Percentiles rank a stretch among this genome's conserved stretches.
These are phyloP conservation scores for Saccharomycopsis sp. DNA, from an alignment of 805 yeast species.

Conservation along the genomic window DNA sequence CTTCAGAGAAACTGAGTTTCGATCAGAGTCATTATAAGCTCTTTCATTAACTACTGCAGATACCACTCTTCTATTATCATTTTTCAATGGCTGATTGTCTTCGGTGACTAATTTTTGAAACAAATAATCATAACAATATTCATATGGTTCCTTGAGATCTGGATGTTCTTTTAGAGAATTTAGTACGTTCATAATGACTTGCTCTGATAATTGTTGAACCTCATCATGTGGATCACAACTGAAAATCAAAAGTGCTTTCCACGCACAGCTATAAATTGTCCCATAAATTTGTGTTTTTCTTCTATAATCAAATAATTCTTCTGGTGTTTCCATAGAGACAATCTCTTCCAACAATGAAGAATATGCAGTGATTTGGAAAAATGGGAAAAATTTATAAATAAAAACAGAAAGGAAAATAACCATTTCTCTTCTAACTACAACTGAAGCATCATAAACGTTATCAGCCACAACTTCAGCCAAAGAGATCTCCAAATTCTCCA, in stretches of 20 bases:
- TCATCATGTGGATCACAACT: slow-evolving; percentile 87
- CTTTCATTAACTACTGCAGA: not conserved
- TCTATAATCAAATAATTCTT: slow-evolving; percentile 54
- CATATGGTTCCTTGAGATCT: slow-evolving; percentile 18
- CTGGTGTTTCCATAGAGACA: slow-evolving; percentile 54
- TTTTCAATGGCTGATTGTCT: not conserved
- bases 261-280: slow-evolving; percentile 73
- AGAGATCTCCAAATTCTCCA: slow-evolving; percentile 61
- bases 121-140: slow-evolving; percentile 18
- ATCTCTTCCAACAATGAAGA: slow-evolving; percentile 78
- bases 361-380: slow-evolving; percentile 82
- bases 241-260: slow-evolving; percentile 76
- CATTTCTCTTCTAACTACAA: slow-evolving; percentile 81
- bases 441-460: slow-evolving; percentile 79
- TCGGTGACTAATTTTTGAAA: slow-evolving; percentile 7
- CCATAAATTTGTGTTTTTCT: slow-evolving; percentile 78
- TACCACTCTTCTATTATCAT: not conserved
- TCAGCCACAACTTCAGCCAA: slow-evolving; percentile 62
- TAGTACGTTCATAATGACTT: slow-evolving; percentile 26
- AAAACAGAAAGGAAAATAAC: slow-evolving; percentile 70
- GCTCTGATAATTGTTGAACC: slow-evolving; percentile 39
- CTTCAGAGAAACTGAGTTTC: not conserved
- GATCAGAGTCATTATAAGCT: not conserved
- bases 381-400: slow-evolving; percentile 59
- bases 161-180: slow-evolving; percentile 29